phyloP scores from a whole-genome alignment of 148 eudicot genomes.

The Rhododendron griersonianum region DNA sequence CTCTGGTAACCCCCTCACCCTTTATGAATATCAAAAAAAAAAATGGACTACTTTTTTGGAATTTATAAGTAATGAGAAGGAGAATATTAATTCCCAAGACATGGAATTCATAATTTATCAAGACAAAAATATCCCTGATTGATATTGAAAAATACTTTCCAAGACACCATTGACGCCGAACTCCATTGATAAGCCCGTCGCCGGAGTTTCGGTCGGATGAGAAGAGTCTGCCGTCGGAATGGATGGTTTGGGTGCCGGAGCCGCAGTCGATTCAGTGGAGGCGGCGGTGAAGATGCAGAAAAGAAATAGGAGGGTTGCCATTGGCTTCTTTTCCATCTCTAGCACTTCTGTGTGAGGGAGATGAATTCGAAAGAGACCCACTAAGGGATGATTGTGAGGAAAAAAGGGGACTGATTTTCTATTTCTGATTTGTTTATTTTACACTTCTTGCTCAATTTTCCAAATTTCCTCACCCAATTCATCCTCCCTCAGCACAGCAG shows the following conservation, averaged over 20 bases:
- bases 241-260: constrained; percentile 33
- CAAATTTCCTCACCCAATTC: not conserved
- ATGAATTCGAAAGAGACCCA: not conserved
- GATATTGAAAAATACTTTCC: no score
- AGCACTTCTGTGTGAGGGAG: constrained; percentile 6
- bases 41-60: no score
- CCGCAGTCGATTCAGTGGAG: constrained; percentile 54
- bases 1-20: no score
- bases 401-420: not conserved
- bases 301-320: constrained; percentile 21
- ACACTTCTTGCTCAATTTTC: not conserved
- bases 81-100: no score
- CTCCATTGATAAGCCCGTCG: not conserved
- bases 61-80: no score
- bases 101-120: no score
- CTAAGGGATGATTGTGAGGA: not conserved
- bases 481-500: constrained; percentile 8
- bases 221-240: constrained; percentile 46
- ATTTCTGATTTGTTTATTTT: not conserved
- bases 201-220: constrained; percentile 45
- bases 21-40: no score
- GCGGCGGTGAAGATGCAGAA: constrained; percentile 7
- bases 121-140: no score
- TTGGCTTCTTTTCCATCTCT: constrained; percentile 12
- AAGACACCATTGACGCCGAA: no score